phyloP scores from a whole-genome alignment of 2,329 filamentous ascomycete genomes.

The Colletotrichum sp. region DNA sequence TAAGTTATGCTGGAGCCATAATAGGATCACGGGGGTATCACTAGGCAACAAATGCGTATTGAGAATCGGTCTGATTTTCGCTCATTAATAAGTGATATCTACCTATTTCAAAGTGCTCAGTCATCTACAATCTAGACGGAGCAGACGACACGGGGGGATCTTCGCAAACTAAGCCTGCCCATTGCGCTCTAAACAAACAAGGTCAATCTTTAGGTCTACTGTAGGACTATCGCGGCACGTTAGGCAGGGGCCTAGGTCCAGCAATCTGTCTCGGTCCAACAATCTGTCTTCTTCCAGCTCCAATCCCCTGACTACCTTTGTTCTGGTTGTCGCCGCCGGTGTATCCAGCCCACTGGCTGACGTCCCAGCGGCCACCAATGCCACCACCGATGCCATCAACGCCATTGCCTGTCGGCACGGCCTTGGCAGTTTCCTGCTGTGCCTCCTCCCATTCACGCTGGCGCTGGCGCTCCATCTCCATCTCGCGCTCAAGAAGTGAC shows the following conservation, averaged over 20 bases:
- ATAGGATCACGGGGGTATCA: not conserved
- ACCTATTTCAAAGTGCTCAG: not conserved
- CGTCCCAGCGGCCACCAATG: conserved; percentile 73
- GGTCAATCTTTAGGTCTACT: not conserved
- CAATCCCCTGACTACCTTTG: conserved; percentile 66
- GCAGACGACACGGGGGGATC: not conserved
- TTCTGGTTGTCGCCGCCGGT: conserved; percentile 80
- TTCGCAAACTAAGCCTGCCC: not conserved
- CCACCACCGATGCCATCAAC: conserved; percentile 71
- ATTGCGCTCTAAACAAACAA: not conserved
- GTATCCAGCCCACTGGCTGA: conserved; percentile 76
- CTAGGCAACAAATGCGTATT: not conserved
- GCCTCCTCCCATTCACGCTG: conserved; percentile 82
- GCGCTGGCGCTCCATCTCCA: conserved; percentile 78
- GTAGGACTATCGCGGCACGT: not conserved
- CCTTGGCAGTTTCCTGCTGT: conserved; percentile 67
- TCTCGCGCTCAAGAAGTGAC: conserved; percentile 77
- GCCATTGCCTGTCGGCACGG: conserved; percentile 53
- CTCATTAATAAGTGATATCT: not conserved
- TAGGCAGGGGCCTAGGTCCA: conserved; percentile 70
- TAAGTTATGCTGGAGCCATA: no score
- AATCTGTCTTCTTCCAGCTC: conserved; percentile 75
- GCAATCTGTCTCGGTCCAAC: conserved; percentile 83
- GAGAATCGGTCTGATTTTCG: not conserved
- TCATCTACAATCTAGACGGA: not conserved